Evolutionary conservation across 2,329 filamentous ascomycete genomes (phyloP).

Genomic region (Periconia digitata): DNA sequence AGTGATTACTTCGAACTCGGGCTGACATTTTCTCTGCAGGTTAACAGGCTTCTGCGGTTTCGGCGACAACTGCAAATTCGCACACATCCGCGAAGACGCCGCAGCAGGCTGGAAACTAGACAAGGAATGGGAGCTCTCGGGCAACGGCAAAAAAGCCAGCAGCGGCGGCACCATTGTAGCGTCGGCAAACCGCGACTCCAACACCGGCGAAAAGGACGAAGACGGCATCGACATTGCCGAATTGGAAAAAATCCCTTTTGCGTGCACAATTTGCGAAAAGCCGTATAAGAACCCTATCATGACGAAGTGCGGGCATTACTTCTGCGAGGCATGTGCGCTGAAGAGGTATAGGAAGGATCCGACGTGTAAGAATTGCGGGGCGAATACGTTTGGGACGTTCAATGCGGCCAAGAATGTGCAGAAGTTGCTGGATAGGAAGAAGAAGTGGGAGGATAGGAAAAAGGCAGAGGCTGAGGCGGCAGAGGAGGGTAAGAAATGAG

Average conservation of each 20-base stretch:
- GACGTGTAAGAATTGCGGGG: slow-evolving; percentile 80
- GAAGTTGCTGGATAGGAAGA: slow-evolving; percentile 76
- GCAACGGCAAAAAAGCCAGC: slow-evolving; percentile 62
- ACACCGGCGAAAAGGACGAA: slow-evolving; percentile 46
- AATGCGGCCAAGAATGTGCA: slow-evolving; percentile 83
- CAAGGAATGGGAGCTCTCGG: slow-evolving; percentile 85
- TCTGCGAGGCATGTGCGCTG: slow-evolving; percentile 88
- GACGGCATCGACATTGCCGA: slow-evolving; percentile 67
- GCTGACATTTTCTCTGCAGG: too few species aligned
- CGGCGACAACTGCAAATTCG: slow-evolving; percentile 79
- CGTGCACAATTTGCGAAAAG: slow-evolving; percentile 81
- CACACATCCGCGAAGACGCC: slow-evolving; percentile 76
- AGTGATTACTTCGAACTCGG: too few species aligned
- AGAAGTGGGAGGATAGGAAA: slow-evolving; percentile 60
- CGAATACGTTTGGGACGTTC: slow-evolving; percentile 86
- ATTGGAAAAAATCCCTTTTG: slow-evolving; percentile 84
- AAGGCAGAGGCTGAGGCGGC: slow-evolving; percentile 57
- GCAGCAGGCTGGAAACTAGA: slow-evolving; percentile 96
- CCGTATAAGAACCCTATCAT: slow-evolving; percentile 78
- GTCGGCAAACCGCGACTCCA: slow-evolving; percentile 55
- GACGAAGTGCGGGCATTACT: slow-evolving; percentile 94
- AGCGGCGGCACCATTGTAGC: slow-evolving; percentile 57
- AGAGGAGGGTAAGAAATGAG: slow-evolving; percentile 22
- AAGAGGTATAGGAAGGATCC: slow-evolving; percentile 85
- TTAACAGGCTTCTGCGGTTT: slow-evolving; percentile 67